Base-by-base conservation (phyloP, 345 rosid species). In the Lepidium africanum region DNA sequence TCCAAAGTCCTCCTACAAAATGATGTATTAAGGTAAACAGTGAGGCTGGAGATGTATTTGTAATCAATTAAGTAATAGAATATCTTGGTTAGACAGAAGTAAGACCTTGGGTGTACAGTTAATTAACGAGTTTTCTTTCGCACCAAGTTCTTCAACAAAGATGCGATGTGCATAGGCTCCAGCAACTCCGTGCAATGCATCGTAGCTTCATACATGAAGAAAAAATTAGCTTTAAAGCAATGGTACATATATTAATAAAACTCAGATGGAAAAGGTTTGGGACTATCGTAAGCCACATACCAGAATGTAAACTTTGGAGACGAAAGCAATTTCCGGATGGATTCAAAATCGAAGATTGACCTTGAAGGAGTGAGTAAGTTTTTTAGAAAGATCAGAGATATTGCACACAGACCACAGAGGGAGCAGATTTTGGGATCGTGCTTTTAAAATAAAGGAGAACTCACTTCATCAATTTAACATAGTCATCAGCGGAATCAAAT, bases 121-220 rank as follows among this genome's bases (percentile, higher is more conserved):
- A 84, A 95, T 79, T 59, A 95, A 81, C 27, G 94, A 83, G 73
- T 81, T 80, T 85, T 87, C 92, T 79, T 84, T 66, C 36, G 96
- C 94, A 59, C 98, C 96, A 33, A 95, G 94, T 82, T 89, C 99
- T 82, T 95, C 96, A 36, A 95, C 97, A 81, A 95, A 95, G 63
- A 95, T 91, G 6, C 84, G 80, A 25, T 85, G 81, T 42, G 99
- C 98, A 76, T 91, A 95, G 21, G 94, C 96, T 66, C 99, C 99
- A 82, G 84, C 99, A 79, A 91, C 99, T 73, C 99, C 99, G 70
- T 95, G 96, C 42, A 95, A 56, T 60, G 96, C 99, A 76, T 95
- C 99, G 78, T 82, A 89, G 75, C 99, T 88, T 81, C 63, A 77
- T 37, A 65, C 17, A 78, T 60, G 36, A 79, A 25, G 57, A 63